These are phyloP conservation scores for Tolypocladium album DNA, from an alignment of 2,329 filamentous ascomycete genomes.

Conservation along the genomic window DNA sequence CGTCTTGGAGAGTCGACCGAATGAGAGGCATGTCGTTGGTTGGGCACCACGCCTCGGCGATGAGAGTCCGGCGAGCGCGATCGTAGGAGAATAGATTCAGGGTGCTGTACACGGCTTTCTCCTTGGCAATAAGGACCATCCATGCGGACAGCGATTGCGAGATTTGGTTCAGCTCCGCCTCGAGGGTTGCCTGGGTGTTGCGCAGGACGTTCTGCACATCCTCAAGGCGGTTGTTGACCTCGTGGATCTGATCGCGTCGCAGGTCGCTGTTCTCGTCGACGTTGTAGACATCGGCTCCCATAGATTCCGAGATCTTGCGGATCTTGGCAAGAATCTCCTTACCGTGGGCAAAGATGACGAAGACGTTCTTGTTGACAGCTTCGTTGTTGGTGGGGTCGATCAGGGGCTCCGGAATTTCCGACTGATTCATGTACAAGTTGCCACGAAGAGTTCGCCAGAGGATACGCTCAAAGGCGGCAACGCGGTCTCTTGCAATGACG, in stretches of 20 bases:
- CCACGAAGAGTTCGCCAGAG: constrained; percentile 94
- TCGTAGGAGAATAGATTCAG: constrained; percentile 97
- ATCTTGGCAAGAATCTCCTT: constrained; percentile 99
- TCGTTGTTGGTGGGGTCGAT: constrained; percentile 90
- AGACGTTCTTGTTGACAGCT: constrained; percentile 90
- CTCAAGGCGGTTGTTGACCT: constrained; percentile 86
- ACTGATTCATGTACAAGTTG: constrained; percentile 99
- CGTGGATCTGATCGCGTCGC: constrained; percentile 88
- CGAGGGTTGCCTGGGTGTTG: constrained; percentile 90
- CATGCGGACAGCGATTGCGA: constrained; percentile 85
- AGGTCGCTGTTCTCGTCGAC: constrained; percentile 97
- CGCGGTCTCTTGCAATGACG: constrained; percentile 86
- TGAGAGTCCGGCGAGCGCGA: constrained; percentile 86
- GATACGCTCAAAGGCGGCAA: constrained; percentile 93
- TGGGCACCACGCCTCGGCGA: constrained; percentile 95
- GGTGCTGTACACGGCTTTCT: constrained; percentile 94
- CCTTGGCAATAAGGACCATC: constrained; percentile 97
- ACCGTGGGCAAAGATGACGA: constrained; percentile 97
- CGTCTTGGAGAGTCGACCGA: constrained; percentile 87
- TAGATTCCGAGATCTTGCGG: constrained; percentile 94
- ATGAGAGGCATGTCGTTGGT: constrained; percentile 83
- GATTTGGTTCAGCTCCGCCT: constrained; percentile 89
- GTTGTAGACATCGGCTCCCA: constrained; percentile 90
- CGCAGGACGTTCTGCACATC: constrained; percentile 86
- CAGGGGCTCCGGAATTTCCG: constrained; percentile 89